Base-by-base conservation (phyloP, 768 basidiomycete genomes). In the Amanita phalloides region DNA sequence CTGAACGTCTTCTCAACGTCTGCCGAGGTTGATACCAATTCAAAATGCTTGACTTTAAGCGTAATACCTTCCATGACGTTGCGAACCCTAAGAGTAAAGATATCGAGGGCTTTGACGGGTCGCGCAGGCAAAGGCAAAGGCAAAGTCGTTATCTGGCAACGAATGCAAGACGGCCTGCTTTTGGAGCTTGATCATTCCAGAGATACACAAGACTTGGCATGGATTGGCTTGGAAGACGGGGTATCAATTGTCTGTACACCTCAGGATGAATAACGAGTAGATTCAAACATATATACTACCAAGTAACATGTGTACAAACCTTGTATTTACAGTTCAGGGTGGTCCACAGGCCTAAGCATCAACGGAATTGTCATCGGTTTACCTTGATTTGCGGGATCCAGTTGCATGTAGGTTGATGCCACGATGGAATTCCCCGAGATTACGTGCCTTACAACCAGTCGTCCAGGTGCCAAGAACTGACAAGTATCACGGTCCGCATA, bases 151-250 rank as follows among this genome's bases (percentile, higher is more conserved):
- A 58, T 89, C 30, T 88, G 82, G 80, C 62, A 84, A 39, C 68
- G 67, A 41, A 73, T 85, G 71, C 62, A 65, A 17, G 75, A 82
- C 57, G 71, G 71, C 28, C 50, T 64, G 2, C 66, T 79, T 26
- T 66, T 69, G 23, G 69, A 72, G 48, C 65, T 91, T 28, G 69
- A 69, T 17, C 53, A 51, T n/a, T 68, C 73, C 25, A 60, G 74
- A 26, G 79, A 85, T 46, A 57, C 62, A 10, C 75, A 74, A 50
- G 74, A 80, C 48, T 62, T 90, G 38, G 77, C 73, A 53, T 89
- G 86, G 85, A 76, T 82, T 61, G 87, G 89, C 5, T 60, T 90
- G 35, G 84, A 88, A 53, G 73, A 76, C 6, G 75, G 67, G 25
- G 68, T 72, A 44, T 63, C 63, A 51, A 62, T 76, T 45, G 32